These are phyloP conservation scores for Cystofilobasidium ferigula DNA, from an alignment of 768 basidiomycete species.

Conservation along the genomic window DNA sequence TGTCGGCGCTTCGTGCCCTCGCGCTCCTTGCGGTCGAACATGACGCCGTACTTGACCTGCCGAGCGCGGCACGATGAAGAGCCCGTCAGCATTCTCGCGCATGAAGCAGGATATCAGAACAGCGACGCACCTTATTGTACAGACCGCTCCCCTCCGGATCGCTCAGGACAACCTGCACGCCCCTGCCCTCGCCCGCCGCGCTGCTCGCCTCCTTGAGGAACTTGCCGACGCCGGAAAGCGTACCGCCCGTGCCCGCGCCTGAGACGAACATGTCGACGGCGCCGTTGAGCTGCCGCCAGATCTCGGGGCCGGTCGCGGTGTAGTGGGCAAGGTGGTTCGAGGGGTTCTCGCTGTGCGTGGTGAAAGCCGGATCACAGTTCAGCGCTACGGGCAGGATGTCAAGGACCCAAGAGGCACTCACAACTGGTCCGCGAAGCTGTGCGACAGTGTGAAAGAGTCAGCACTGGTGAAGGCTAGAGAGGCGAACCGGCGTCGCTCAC, in stretches of 20 bases:
- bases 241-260: slow-evolving; percentile 85
- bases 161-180: slow-evolving; percentile 53
- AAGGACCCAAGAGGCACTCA: too few relatives aligned
- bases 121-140: slow-evolving; percentile 67
- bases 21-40: slow-evolving; percentile 85
- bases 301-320: slow-evolving; percentile 82
- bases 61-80: not conserved
- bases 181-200: not conserved
- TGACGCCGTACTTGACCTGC: slow-evolving; percentile 78
- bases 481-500: not conserved
- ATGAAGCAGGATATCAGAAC: not conserved
- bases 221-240: slow-evolving; percentile 70
- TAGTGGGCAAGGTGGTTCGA: slow-evolving; percentile 86
- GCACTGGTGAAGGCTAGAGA: not conserved
- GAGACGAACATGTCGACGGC: slow-evolving; percentile 70
- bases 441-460: not conserved
- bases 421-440: slow-evolving; percentile 83
- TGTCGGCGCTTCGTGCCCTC: slow-evolving; percentile 88
- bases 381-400: too few relatives aligned
- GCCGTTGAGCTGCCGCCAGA: slow-evolving; percentile 85
- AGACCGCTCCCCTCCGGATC: slow-evolving; percentile 88
- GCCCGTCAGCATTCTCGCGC: not conserved
- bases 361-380: too few relatives aligned
- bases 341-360: not conserved
- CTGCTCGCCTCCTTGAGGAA: slow-evolving; percentile 56